Evolutionary conservation across 345 rosid genomes (phyloP).

Genomic region (Gossypium turneri): DNA sequence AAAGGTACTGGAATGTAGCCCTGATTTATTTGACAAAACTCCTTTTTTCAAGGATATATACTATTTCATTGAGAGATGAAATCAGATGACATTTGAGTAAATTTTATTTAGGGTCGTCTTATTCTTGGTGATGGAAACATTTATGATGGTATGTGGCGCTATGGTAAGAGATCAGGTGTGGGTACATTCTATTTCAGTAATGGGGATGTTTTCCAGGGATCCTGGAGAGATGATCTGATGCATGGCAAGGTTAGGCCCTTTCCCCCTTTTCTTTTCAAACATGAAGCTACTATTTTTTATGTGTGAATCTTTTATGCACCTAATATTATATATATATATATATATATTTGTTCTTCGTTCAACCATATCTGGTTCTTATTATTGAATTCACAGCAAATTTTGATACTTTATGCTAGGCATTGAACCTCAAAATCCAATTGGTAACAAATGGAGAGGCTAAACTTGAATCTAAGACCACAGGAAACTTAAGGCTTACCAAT

Average conservation of each 20-base stretch:
- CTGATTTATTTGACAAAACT: slow-evolving; percentile 14
- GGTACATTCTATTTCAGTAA: slow-evolving; percentile 89
- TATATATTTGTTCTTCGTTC: no score
- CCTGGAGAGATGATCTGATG: slow-evolving; percentile 94
- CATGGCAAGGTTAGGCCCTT: slow-evolving; percentile 78
- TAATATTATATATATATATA: not conserved
- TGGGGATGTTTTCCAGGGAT: slow-evolving; percentile 97
- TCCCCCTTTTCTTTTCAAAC: slow-evolving; percentile 9
- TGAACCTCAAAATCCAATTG: no score
- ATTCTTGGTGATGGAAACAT: slow-evolving; percentile 77
- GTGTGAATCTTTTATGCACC: no score
- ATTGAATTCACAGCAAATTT: no score
- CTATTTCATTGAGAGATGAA: slow-evolving; percentile 15
- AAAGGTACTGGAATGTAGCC: slow-evolving; percentile 48
- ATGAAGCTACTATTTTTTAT: not conserved
- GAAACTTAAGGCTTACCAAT: no score
- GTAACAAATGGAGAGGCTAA: no score
- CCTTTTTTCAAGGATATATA: slow-evolving; percentile 12
- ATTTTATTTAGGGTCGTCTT: slow-evolving; percentile 62
- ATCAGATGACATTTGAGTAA: slow-evolving; percentile 6
- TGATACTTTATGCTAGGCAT: no score
- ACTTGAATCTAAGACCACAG: no score
- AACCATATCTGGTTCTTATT: no score
- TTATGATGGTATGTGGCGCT: slow-evolving; percentile 92
- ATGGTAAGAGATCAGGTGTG: slow-evolving; percentile 84